Base-by-base conservation (phyloP, 305 asterid species). In the Solanum aculeatissimum region DNA sequence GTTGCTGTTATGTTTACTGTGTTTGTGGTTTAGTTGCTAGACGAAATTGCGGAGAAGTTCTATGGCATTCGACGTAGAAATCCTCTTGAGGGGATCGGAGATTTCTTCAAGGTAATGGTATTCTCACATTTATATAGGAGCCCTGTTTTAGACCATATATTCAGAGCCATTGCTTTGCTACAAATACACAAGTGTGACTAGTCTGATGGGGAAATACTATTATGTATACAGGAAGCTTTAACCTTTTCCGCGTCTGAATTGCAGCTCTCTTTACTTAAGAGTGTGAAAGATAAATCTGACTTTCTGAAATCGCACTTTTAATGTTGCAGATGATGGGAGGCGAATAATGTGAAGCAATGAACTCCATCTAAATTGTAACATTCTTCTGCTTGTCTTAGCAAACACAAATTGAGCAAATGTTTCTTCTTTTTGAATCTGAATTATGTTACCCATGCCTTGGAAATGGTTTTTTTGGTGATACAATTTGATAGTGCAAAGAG, bases 71-170 rank as follows among this genome's bases (percentile, higher is more conserved):
- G 86, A 70, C 95, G 98, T 45, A 88, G 90, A 91, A 95, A 90
- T 87, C 77, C 95, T 81, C 87, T 96, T 93, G 97, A 95, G 27
- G 99, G 99, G 88, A 95, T 96, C 84, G 99, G 99, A 87, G 99
- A 96, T 81, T 54, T 96, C n/a, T 96, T 96, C 75, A 95, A 95
- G 98, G 99, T 96, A 92, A 85, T 74, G 40, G 23, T 74, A 74
- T 25, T 47, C 23, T 74, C 58, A 14, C 58, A 45, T 21, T 74
- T 4, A 74, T 40, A 9, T 74, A 25, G 42, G 43, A 9, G 35
- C n/a, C 1, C 1, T 66, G 47, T 72, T 42, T 21, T 43, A 42
- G 55, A 21, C 8, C 55, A 43, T 71, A 71, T 71, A 43, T 72
- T 3, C 45, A 43, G 80, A 43, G 80, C 8, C 35, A 23, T 43